phyloP scores from a whole-genome alignment of 2,329 filamentous ascomycete species.

The Sporothrix pseudoabietina region DNA sequence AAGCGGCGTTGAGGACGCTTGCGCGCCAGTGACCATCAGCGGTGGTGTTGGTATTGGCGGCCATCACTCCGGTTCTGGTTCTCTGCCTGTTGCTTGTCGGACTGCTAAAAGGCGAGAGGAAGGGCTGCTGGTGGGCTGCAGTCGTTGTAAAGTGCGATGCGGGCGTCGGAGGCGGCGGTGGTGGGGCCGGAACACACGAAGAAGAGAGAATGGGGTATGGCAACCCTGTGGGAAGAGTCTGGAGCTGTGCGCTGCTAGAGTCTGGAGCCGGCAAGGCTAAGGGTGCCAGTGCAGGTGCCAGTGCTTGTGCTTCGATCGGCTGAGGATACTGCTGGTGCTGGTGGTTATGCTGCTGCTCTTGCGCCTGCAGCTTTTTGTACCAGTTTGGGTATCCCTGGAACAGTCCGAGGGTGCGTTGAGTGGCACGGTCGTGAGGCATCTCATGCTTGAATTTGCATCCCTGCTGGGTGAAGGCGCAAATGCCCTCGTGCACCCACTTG shows the following conservation, averaged over 20 bases:
- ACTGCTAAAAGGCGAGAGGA: neutral
- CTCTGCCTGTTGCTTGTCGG: neutral
- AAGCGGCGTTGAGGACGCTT: neutral
- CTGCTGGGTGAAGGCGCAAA: slow-evolving; percentile 82
- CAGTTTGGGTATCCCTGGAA: slow-evolving; percentile 63
- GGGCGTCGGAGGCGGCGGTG: neutral
- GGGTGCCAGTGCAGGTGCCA: neutral
- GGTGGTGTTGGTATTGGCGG: neutral
- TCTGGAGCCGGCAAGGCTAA: neutral
- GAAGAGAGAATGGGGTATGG: neutral
- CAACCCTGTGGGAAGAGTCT: neutral
- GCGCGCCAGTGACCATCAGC: neutral
- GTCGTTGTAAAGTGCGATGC: neutral
- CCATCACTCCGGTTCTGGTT: too few relatives aligned
- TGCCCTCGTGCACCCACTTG: slow-evolving; percentile 84
- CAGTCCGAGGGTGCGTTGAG: slow-evolving; percentile 70
- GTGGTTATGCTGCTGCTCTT: slow-evolving; percentile 40
- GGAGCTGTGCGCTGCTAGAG: too few relatives aligned
- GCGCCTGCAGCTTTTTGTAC: slow-evolving; percentile 57
- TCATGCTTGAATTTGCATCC: slow-evolving; percentile 90
- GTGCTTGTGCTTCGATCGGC: neutral
- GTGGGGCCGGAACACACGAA: neutral
- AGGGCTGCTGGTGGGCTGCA: neutral
- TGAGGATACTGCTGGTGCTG: neutral
- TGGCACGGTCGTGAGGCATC: slow-evolving; percentile 72